These are phyloP conservation scores for Starmerella vaccinii DNA, from an alignment of 805 yeast species.

Conservation along the genomic window DNA sequence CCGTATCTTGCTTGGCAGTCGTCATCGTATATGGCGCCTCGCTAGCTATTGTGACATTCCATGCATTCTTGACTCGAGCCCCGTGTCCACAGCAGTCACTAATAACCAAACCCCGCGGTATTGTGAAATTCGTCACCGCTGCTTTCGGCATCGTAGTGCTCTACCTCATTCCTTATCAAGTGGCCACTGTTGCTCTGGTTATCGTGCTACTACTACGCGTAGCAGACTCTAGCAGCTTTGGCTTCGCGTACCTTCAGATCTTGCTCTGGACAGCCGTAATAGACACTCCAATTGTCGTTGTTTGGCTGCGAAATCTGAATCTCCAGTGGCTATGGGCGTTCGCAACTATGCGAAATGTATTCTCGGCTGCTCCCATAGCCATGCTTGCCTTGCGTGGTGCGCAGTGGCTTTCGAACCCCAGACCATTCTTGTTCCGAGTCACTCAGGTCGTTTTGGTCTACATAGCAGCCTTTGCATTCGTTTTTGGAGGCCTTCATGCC, in stretches of 20 bases:
- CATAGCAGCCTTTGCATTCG: constrained; percentile 46
- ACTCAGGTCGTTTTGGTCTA: constrained; percentile 36
- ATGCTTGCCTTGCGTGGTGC: constrained; percentile 2
- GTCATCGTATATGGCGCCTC: constrained; percentile 9
- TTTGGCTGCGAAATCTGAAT: constrained; percentile 64
- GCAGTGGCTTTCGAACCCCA: constrained; percentile 34
- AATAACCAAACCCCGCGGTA: neutral
- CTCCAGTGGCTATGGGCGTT: constrained; percentile 74
- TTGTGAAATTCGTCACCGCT: neutral
- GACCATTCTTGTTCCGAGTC: constrained; percentile 24
- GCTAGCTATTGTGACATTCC: neutral
- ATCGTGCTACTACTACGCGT: constrained; percentile 12
- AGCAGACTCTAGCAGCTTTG: constrained; percentile 7
- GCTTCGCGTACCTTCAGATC: constrained; percentile 41
- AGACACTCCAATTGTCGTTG: constrained; percentile 65
- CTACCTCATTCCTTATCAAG: constrained; percentile 29
- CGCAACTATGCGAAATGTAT: constrained; percentile 65
- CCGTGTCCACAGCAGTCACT: neutral
- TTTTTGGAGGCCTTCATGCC: constrained; percentile 70
- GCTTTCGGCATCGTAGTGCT: neutral
- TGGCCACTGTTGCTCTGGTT: constrained; percentile 41
- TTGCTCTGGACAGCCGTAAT: constrained; percentile 69
- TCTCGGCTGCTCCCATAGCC: constrained; percentile 54
- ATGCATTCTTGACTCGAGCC: neutral
- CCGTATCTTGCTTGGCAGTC: constrained; percentile 17